Conservation (phyloP, 331 rosid genomes). For the Dryas integrifolia region DNA sequence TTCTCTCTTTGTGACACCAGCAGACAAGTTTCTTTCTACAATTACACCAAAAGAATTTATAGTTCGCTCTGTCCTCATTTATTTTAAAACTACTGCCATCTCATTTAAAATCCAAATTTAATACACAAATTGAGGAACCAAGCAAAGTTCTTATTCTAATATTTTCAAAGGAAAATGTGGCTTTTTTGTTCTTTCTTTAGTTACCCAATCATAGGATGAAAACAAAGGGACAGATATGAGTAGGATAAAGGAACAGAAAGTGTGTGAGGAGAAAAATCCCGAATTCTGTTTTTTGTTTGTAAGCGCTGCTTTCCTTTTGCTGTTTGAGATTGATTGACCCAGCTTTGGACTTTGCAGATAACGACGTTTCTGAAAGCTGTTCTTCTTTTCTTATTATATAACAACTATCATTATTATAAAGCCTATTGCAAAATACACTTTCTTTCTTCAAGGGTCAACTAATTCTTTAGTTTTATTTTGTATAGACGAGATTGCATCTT, state of each 20-base stretch:
- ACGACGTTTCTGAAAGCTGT: slow-evolving; percentile 53
- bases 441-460: neutral
- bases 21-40: too few species aligned
- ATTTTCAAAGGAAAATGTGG: neutral
- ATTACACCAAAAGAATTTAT: too few species aligned
- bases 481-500: too few species aligned
- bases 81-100: too few species aligned
- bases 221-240: slow-evolving; percentile 7
- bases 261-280: slow-evolving; percentile 15
- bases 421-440: neutral
- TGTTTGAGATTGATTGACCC: slow-evolving; percentile 42
- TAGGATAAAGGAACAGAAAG: slow-evolving; percentile 13
- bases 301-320: slow-evolving; percentile 26
- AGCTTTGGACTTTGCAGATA: slow-evolving; percentile 47
- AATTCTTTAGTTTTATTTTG: too few species aligned
- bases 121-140: too few species aligned
- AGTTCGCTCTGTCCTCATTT: too few species aligned
- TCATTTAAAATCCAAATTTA: too few species aligned
- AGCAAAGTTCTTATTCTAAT: neutral
- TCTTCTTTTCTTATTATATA: slow-evolving; percentile 10
- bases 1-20: too few species aligned
- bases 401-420: slow-evolving; percentile 15
- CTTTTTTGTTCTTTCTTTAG: slow-evolving; percentile 22
- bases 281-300: slow-evolving; percentile 26
- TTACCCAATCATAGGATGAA: slow-evolving; percentile 30